phyloP scores from a whole-genome alignment of 352 stramenopile species.

The Paralagenidium karlingii region DNA sequence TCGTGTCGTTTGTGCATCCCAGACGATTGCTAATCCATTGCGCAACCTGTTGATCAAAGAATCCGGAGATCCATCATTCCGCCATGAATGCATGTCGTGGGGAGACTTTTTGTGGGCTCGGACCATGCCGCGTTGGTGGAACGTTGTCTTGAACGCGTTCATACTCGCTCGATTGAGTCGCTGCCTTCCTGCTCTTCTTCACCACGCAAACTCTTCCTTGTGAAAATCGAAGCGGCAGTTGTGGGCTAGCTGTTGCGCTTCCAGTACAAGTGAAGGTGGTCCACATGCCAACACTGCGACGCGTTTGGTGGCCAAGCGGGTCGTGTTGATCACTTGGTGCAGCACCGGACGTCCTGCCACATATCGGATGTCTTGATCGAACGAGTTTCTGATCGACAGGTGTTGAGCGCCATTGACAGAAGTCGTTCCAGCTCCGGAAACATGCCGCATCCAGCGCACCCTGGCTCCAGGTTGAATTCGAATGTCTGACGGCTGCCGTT shows the following conservation, averaged over 20 bases:
- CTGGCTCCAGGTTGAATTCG: slow-evolving; percentile 17
- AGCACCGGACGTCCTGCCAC: slow-evolving; percentile 43
- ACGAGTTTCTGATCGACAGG: slow-evolving; percentile 25
- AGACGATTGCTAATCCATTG: too few relatives aligned
- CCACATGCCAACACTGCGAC: slow-evolving; percentile 66
- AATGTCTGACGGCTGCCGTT: slow-evolving; percentile 1
- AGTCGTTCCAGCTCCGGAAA: slow-evolving; percentile 49
- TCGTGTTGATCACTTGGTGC: slow-evolving; percentile 55
- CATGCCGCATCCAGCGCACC: slow-evolving; percentile 49
- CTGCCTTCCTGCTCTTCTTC: too few relatives aligned
- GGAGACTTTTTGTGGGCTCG: too few relatives aligned
- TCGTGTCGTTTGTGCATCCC: too few relatives aligned
- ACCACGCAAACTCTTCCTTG: slow-evolving; percentile 78
- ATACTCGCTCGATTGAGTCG: too few relatives aligned
- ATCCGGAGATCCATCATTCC: too few relatives aligned
- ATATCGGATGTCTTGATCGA: slow-evolving; percentile 33
- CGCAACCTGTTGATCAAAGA: too few relatives aligned
- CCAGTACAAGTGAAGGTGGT: slow-evolving; percentile 50
- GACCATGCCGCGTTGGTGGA: too few relatives aligned
- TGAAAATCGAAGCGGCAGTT: slow-evolving; percentile 67
- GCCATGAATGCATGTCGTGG: too few relatives aligned
- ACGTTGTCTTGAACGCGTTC: too few relatives aligned
- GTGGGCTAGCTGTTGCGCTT: slow-evolving; percentile 53
- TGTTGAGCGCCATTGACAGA: too few relatives aligned
- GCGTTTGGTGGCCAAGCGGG: slow-evolving; percentile 29